Percentiles rank a stretch among this genome's conserved stretches.
phyloP scores from a whole-genome alignment of 1,284 basidiomycete species.

The Puccinia horiana region DNA sequence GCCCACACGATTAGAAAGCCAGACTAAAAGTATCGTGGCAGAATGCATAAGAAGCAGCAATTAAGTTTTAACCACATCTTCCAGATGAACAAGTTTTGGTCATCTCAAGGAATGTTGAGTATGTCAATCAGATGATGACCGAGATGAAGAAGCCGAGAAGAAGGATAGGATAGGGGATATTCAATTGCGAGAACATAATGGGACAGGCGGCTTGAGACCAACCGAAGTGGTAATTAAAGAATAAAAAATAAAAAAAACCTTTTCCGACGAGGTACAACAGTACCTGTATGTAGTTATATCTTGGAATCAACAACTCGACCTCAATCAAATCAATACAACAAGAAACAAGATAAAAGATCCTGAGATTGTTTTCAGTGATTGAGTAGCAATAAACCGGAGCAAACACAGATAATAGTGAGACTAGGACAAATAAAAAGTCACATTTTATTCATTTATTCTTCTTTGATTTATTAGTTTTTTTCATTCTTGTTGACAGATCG shows the following conservation, averaged over 20 bases:
- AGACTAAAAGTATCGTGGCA: no score
- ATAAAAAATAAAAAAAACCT: neutral
- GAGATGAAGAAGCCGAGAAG: no score
- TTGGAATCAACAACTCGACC: neutral
- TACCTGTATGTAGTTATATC: neutral
- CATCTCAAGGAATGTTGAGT: no score
- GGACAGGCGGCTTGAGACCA: neutral
- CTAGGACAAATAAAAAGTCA: neutral
- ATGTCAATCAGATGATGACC: no score
- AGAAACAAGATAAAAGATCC: neutral
- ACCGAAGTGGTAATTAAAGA: neutral
- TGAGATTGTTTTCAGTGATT: constrained; percentile 3
- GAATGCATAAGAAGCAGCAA: no score
- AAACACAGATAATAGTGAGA: neutral
- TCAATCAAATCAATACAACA: constrained; percentile 5
- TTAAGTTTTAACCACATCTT: no score
- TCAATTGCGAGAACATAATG: neutral
- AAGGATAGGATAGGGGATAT: neutral
- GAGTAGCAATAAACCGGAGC: neutral
- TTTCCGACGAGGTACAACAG: neutral
- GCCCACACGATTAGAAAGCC: no score
- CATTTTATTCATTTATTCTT: neutral
- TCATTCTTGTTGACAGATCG: neutral
- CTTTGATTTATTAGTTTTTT: neutral
- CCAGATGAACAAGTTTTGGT: no score